These are phyloP conservation scores for Penicillium fuscoglaucum DNA, from an alignment of 2,329 filamentous ascomycete species.

Conservation along the genomic window DNA sequence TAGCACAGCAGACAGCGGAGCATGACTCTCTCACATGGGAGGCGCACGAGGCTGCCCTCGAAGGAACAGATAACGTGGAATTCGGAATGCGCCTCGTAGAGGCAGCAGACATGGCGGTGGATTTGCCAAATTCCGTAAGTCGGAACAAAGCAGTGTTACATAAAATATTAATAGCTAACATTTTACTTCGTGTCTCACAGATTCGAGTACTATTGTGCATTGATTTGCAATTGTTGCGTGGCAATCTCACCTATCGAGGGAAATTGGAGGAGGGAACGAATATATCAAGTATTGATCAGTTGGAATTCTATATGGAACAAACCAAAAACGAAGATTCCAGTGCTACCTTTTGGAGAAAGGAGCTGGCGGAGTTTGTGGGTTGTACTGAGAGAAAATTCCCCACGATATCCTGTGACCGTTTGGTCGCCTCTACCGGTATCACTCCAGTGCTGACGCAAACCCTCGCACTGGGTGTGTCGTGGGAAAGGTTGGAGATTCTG, in stretches of 20 bases:
- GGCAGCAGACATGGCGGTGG: background rate
- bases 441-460: background rate
- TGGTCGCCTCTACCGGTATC: background rate
- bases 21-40: background rate
- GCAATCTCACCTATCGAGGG: background rate
- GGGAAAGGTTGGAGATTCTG: background rate
- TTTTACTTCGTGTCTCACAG: background rate
- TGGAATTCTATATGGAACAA: background rate
- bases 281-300: background rate
- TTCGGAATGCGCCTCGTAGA: background rate
- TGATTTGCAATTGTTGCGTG: background rate
- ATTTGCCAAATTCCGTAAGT: background rate
- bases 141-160: background rate
- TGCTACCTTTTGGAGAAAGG: background rate
- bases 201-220: background rate
- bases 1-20: background rate
- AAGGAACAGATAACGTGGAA: background rate
- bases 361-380: background rate
- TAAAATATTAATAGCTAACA: background rate
- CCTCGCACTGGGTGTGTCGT: background rate
- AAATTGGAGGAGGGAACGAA: background rate
- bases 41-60: background rate
- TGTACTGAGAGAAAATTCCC: background rate
- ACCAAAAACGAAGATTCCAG: background rate
- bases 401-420: conserved; percentile 2